These are phyloP conservation scores for Iodosphaeria phyllophila DNA, from an alignment of 2,329 filamentous ascomycete genomes.

Conservation along the genomic window DNA sequence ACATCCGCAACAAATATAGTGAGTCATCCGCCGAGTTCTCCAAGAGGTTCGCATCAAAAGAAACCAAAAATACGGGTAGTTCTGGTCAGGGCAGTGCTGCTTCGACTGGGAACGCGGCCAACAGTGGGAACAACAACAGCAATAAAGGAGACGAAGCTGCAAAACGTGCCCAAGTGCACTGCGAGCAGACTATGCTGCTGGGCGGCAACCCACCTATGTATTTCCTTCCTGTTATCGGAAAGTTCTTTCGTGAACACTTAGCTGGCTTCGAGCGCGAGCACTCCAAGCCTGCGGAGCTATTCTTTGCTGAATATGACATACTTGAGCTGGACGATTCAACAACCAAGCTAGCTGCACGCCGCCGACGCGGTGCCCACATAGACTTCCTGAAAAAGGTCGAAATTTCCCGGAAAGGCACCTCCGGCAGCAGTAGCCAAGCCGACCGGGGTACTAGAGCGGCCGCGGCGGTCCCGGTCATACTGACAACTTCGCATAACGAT, in stretches of 20 bases:
- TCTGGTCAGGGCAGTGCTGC: no score
- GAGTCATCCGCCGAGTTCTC: constrained; percentile 23
- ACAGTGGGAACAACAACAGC: constrained; percentile 16
- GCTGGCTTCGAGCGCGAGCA: constrained; percentile 35
- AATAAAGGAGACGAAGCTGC: constrained; percentile 17
- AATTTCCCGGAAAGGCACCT: constrained; percentile 21
- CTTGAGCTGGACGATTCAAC: constrained; percentile 45
- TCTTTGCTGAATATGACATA: constrained; percentile 53
- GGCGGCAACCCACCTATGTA: constrained; percentile 23
- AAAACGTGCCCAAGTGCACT: constrained; percentile 26
- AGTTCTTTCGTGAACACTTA: constrained; percentile 41
- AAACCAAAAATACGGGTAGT: no score
- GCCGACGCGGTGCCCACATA: constrained; percentile 20
- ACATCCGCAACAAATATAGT: constrained; percentile 32
- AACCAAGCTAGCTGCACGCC: constrained; percentile 22
- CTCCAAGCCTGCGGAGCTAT: constrained; percentile 47
- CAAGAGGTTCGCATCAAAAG: no score
- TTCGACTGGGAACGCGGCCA: constrained; percentile 21
- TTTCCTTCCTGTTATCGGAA: constrained; percentile 40
- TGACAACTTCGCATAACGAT: no score
- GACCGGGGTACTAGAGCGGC: no score
- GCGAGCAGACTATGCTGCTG: constrained; percentile 34
- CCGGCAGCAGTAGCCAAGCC: constrained; percentile 2
- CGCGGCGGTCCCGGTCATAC: no score
- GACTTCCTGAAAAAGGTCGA: constrained; percentile 42